Evolutionary conservation across 1,284 basidiomycete genomes (phyloP), one percentile per base, ranked within the genome.

Genomic region (Anthracocystis walkeri): DNA sequence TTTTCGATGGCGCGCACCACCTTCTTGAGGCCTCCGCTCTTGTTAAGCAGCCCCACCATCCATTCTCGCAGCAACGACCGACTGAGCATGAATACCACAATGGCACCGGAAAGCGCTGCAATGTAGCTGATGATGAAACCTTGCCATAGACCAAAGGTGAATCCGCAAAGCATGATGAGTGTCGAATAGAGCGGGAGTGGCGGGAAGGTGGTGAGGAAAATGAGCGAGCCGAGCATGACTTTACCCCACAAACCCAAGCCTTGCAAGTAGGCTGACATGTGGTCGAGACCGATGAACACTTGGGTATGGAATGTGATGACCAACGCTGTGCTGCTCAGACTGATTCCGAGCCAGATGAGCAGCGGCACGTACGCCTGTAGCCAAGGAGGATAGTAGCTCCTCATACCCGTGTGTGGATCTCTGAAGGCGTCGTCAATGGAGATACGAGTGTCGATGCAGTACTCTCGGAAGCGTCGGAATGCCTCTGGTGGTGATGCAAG

Each of bases 111-210:
- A 38, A 94, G 89, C 7, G 93, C 93, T n/a, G 93, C 91, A 77
- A 89, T 88, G 86, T 94, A 94, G 58, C 92, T 93, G 84, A 94
- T 90, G 79, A 92, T 85, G 65, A 91, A 91, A 76, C 93, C 93
- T 51, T 89, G 89, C 90, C 90, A 90, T 31, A 91, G 87, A 60
- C 93, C 93, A 82, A 91, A 94, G 16, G 92, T 93, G 86, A 94
- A 94, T 41, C 93, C 93, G 63, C 92, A 92, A 73, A 94, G 88
- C 80, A 92, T 89, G 85, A 94, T 93, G 86, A 94, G 88, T 10
- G 93, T 94, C 76, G 92, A 93, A 86, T 94, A 94, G 74, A 94
- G 87, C 46, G 93, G 93, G 55, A 94, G 80, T 44, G 93, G 93
- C 59, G 93, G 85, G 83, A 78, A 87, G 77, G 69, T 87, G 81